These are phyloP conservation scores for Euphorbia lathyris DNA, from an alignment of 345 rosid species.

Conservation along the genomic window DNA sequence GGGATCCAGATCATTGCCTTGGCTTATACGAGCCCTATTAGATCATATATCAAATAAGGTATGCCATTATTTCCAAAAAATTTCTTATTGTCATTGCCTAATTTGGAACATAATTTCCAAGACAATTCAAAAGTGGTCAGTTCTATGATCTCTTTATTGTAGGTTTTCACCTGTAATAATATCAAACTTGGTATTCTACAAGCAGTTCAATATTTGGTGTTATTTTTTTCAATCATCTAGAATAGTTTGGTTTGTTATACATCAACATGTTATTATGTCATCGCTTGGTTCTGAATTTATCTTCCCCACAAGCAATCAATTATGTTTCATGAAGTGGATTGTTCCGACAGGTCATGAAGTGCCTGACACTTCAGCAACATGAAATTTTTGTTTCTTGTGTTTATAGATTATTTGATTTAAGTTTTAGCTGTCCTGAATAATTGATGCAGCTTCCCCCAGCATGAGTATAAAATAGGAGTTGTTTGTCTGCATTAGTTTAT, in stretches of 20 bases:
- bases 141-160: background rate
- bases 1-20: constrained; percentile 93
- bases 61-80: constrained; percentile 12
- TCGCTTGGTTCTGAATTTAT: background rate
- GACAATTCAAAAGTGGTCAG: background rate
- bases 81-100: background rate
- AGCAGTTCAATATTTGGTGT: background rate
- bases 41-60: constrained; percentile 98
- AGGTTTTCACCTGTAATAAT: constrained; percentile 1
- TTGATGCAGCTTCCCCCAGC: background rate
- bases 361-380: background rate
- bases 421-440: background rate
- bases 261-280: background rate
- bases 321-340: background rate
- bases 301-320: background rate
- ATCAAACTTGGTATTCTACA: background rate
- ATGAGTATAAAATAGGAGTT: background rate
- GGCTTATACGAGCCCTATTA: constrained; percentile 94
- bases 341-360: background rate
- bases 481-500: background rate
- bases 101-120: constrained; percentile 10
- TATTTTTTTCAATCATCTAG: background rate
- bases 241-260: background rate
- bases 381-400: background rate
- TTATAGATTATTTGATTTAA: background rate